These are phyloP conservation scores for Eragrostis tef DNA, from an alignment of 202 grass and related monocot species.

Conservation along the genomic window DNA sequence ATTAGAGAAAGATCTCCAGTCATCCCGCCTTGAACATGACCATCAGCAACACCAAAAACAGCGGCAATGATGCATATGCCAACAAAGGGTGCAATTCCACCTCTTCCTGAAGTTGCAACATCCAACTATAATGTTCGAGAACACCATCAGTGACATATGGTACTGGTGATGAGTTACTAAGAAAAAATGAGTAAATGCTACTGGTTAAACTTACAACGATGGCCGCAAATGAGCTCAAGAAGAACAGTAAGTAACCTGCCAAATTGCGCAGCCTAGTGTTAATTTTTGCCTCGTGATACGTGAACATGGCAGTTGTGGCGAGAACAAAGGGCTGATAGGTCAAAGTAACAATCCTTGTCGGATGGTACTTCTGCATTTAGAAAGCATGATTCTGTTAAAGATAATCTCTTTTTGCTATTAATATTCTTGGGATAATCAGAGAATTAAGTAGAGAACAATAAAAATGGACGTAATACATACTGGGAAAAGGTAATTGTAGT, in stretches of 20 bases:
- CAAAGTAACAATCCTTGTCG: constrained; percentile 71
- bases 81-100: constrained; percentile 7
- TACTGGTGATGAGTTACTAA: too few species aligned
- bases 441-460: constrained; percentile 36
- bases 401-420: too few species aligned
- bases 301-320: constrained; percentile 47
- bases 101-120: not conserved
- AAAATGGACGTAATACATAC: constrained; percentile 37
- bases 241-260: constrained; percentile 69
- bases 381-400: not conserved
- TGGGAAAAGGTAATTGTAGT: constrained; percentile 64
- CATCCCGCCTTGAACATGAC: constrained; percentile 28
- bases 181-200: too few species aligned
- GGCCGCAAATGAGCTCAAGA: constrained; percentile 65
- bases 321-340: constrained; percentile 80
- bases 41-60: constrained; percentile 9
- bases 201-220: constrained; percentile 53
- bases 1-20: constrained; percentile 30
- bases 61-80: constrained; percentile 8
- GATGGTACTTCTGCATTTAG: constrained; percentile 66
- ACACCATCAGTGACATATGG: not conserved
- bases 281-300: constrained; percentile 70
- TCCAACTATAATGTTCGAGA: constrained; percentile 14
- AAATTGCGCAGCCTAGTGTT: constrained; percentile 72
- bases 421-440: not conserved